A percentile compares a stretch with the other conserved stretches of the same genome.
Evolutionary conservation across 805 yeast genomes (phyloP).

Genomic region (Ascoidea asiatica): DNA sequence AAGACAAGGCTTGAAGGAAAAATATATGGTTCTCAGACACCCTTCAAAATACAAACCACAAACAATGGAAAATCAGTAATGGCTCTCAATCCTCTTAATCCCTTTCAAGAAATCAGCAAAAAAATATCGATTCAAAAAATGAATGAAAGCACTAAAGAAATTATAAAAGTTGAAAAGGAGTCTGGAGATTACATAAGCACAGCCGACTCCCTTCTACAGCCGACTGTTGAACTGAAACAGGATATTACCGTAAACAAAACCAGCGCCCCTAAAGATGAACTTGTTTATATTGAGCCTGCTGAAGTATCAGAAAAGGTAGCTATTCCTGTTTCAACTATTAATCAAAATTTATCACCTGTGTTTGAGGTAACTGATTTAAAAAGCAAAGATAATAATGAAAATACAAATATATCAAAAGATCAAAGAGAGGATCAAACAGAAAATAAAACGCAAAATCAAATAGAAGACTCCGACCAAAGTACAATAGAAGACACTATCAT

Average conservation of each 20-base stretch:
- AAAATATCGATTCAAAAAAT: not conserved
- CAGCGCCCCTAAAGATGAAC: too few relatives aligned
- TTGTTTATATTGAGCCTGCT: too few relatives aligned
- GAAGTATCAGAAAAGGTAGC: too few relatives aligned
- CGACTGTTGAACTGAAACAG: too few relatives aligned
- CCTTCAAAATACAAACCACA: not conserved
- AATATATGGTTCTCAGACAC: slow-evolving; percentile 6
- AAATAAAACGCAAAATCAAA: not conserved
- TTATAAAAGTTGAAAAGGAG: slow-evolving; percentile 1
- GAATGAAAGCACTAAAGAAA: not conserved
- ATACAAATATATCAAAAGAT: not conserved
- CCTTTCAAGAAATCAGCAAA: not conserved
- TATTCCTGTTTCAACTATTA: too few relatives aligned
- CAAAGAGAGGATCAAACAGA: not conserved
- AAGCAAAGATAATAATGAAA: too few relatives aligned
- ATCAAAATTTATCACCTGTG: too few relatives aligned
- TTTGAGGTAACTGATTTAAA: too few relatives aligned
- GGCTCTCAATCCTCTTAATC: not conserved
- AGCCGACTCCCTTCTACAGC: too few relatives aligned
- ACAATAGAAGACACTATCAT: not conserved
- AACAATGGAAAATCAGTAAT: not conserved
- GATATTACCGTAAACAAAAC: too few relatives aligned
- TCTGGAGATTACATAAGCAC: too few relatives aligned
- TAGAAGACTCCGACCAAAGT: not conserved
- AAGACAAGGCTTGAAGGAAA: slow-evolving; percentile 4